phyloP scores from a whole-genome alignment of 148 eudicot genomes.

The Limonium bicolor region DNA sequence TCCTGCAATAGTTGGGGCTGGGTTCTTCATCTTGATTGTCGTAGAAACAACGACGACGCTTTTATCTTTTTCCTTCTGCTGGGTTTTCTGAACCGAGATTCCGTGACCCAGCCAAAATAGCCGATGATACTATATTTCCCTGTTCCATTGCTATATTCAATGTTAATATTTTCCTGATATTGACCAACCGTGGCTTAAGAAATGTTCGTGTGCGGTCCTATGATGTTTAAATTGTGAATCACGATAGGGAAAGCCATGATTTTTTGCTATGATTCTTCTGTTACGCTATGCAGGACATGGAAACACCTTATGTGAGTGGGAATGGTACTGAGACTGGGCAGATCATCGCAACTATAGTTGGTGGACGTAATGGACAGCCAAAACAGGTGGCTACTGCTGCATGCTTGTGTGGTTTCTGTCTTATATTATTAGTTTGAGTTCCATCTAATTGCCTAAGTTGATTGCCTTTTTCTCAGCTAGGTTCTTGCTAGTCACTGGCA shows the following conservation, averaged over 20 bases:
- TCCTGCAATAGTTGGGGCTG: too few relatives aligned
- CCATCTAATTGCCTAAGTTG: neutral
- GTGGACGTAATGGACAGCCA: constrained; percentile 58
- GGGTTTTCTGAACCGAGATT: too few relatives aligned
- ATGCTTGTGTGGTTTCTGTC: neutral
- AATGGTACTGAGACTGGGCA: constrained; percentile 87
- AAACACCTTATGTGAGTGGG: constrained; percentile 17
- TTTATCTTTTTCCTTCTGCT: too few relatives aligned
- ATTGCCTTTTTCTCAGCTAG: neutral
- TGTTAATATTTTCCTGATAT: too few relatives aligned
- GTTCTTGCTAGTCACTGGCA: too few relatives aligned
- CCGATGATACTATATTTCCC: too few relatives aligned
- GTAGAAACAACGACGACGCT: too few relatives aligned
- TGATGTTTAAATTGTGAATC: neutral
- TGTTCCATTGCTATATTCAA: too few relatives aligned
- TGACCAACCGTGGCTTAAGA: too few relatives aligned
- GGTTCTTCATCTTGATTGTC: too few relatives aligned
- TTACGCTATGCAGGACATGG: neutral
- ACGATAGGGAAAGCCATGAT: too few relatives aligned
- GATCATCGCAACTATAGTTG: constrained; percentile 51
- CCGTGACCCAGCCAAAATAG: too few relatives aligned
- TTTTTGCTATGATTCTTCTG: neutral
- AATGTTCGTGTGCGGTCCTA: neutral
- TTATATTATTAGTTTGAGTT: neutral
- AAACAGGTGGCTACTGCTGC: constrained; percentile 52